Conservation (phyloP, 83 land plant species). For the Thuja plicata region DNA sequence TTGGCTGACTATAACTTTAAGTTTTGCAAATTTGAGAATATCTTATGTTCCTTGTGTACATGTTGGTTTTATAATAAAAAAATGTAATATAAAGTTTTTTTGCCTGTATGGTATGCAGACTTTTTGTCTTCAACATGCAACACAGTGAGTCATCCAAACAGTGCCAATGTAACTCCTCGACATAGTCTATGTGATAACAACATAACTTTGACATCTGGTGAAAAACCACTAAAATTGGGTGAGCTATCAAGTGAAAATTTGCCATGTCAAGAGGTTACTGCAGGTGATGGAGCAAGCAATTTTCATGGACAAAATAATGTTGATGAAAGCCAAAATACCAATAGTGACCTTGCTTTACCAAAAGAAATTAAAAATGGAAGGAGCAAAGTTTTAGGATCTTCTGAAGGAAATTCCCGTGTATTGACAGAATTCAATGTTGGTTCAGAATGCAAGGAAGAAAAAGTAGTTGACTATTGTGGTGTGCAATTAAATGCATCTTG, state of each 20-base stretch:
- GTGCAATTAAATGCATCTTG: constrained; percentile 18
- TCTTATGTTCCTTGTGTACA: constrained; percentile 9
- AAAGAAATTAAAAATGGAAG: constrained; percentile 20
- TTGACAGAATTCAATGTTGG: constrained; percentile 25
- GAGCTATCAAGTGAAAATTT: constrained; percentile 9
- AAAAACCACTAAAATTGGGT: not conserved
- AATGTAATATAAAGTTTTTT: not conserved
- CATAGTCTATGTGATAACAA: constrained; percentile 2
- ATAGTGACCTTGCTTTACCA: constrained; percentile 10
- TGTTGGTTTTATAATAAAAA: not conserved
- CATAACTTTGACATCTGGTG: not conserved
- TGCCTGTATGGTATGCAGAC: not conserved
- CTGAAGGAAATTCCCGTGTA: constrained; percentile 44
- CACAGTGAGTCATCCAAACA: not conserved
- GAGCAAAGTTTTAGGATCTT: constrained; percentile 29
- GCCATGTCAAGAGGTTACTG: not conserved
- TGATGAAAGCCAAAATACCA: constrained; percentile 35
- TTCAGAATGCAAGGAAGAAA: constrained; percentile 24
- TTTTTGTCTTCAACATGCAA: constrained; percentile 8
- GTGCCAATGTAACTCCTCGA: constrained; percentile 8
- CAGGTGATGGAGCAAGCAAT: not conserved
- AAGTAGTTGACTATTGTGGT: constrained; percentile 16
- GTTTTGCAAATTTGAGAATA: not conserved
- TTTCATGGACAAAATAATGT: constrained; percentile 13
- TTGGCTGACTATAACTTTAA: not conserved